Evolutionary conservation across 495 filamentous ascomycete species (phyloP), one percentile per base, ranked within the genome.

Genomic region (Sporormia fimetaria): DNA sequence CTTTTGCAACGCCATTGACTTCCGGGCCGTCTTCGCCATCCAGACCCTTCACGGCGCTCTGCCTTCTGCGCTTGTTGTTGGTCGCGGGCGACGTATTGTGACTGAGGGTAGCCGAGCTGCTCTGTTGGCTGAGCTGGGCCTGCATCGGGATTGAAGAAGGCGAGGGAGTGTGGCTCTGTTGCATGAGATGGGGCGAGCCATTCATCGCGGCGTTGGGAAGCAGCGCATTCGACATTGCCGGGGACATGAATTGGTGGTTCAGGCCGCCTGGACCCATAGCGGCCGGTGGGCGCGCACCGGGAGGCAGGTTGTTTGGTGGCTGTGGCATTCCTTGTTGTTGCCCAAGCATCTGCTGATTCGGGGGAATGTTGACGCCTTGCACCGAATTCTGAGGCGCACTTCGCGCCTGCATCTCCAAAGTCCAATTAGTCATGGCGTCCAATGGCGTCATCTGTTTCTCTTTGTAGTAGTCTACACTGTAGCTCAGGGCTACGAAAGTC

Each of bases 41-140:
- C 42, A 88, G 85, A 24, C 69, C 64, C 64, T 92, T 90, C 34
- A 88, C 80, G 3, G 74, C 74, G 43, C 83, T 87, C 7, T 78
- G 66, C 40, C 87, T 70, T 42, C n/a, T n/a, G 7, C 84, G 75
- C 63, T 90, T 87, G 56, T 78, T 81, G 32, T 70, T 77, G 22
- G 78, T 75, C 39, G 79, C 81, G 7, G 87, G 87, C 37, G 85
- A 92, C 3, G 87, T 88, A 56, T 83, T 92, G 5, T 82, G 80
- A 50, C 81, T 87, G 2, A 76, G 75, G 0, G 71, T 35, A 14
- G 33, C 80, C n/a, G 71, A 80, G 43, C 67, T 67, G 21, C 78
- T 78, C 51, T 82, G 78, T 58, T 83, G 78, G 50, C 76, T 83
- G 41, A 77, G 80, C 47, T 82, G 79, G 14, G 74, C 61, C 22